Base-by-base conservation (phyloP, 164 flowering plant species). In the Magnolia kwangsiensis region DNA sequence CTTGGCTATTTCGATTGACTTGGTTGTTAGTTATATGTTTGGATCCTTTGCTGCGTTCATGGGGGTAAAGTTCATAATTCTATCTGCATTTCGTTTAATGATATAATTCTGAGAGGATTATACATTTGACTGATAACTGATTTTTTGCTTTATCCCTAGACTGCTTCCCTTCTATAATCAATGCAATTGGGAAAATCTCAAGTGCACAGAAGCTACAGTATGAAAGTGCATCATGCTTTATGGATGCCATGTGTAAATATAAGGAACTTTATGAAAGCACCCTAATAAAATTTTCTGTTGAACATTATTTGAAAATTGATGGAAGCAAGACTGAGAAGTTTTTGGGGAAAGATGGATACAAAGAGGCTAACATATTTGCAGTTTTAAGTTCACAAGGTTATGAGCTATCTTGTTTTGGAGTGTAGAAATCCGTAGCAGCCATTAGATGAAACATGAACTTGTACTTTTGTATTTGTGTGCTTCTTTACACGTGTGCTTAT, bases 261-360 rank as follows among this genome's bases (percentile, higher is more conserved):
- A 87, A 89, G 83, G 95, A 90, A 78, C 87, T 85, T 71, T 88
- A 83, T 83, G 92, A 84, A 76, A 86, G 86, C 72, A 76, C 80
- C 20, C 77, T 79, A 50, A 67, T 73, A 23, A 64, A 82, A 66
- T 73, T 76, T 66, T 73, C 81, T 51, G 69, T 83, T 69, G 81
- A 83, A 50, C 79, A 65, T 73, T 87, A 81, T 78, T 29, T 91
- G 75, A 86, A 87, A 83, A 83, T 90, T 61, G 97, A 92, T 84
- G 88, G 91, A 75, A 85, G 83, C 77, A 85, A 86, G 82, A 51
- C 78, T 37, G 89, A 85, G 45, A 83, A 69, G 51, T 75, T 51
- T 24, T 61, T 63, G 55, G 77, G 73, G 74, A 85, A 84, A 81
- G 86, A 84, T 71, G 85, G 82, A 51, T 69, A 61, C 73, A 80